Evolutionary conservation across 148 eudicot genomes (phyloP), one percentile per base, ranked within the genome.

Genomic region (Oxyria digyna): DNA sequence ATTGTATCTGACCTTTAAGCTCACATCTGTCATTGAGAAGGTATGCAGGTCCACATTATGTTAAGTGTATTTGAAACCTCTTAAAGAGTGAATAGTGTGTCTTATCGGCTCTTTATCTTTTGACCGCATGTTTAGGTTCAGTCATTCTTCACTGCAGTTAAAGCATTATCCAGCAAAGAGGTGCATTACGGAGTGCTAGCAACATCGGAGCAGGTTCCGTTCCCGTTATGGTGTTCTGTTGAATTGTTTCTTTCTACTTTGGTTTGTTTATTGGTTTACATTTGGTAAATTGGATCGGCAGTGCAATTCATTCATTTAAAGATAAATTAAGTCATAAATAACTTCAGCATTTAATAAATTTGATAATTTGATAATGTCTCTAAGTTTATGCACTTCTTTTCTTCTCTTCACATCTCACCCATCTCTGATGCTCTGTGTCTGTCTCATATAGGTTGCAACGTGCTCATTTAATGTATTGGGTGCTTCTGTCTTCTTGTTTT

Each of bases 11-110:
- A 74, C 17, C 42, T 85, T 92, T 75, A 94, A 94, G 89, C 98
- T 94, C 63, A 94, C 98, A 17, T 90, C 96, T 52, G 81, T 88
- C 72, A 85, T 94, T 77, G 96, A 94, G 77, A 94, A 90, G 91
- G 97, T 94, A 75, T 43, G 33, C 66, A 35, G 38, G 38, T 35
- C 38, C 6, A 35, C 38, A 35, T 35, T 2, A 35, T 2, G 38
- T 35, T 3, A 2, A 35, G 38, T 35, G 6, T 43, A 13, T 29
- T 57, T 57, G 35, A 29, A 14, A 57, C 13, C 23, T 49, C 8
- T 49, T 49, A 8, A n/a, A 35, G 38, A 35, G 38, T 35, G 3
- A 35, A 35, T 2, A 35, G 38, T 43, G 26, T 33, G 41, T 35
- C 48, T 12, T 68, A 3, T 5, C 21, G 7, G 24, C 11, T 17